Base-by-base conservation (phyloP, 2,329 filamentous ascomycete species). In the Cladophialophora psammophila region DNA sequence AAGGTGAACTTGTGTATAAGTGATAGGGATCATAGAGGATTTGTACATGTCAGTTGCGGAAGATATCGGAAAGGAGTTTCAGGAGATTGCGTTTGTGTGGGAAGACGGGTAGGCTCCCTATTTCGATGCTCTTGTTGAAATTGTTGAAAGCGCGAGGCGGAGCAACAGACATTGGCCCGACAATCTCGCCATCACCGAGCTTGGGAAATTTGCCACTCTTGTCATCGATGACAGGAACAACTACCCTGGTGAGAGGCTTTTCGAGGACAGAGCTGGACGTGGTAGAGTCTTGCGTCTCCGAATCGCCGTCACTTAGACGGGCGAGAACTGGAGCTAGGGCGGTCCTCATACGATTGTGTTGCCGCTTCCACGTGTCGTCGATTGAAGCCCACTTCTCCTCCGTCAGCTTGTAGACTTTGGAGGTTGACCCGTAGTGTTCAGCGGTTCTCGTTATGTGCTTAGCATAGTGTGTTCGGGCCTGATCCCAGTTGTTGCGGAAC, bases 361-460 rank as follows among this genome's bases (percentile, higher is more conserved):
- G 86, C 40, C 79, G 78, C 76, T 89, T 88, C 94, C 94, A 97
- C 64, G 84, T 81, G 1, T 83, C 83, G 76, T 97, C 92, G 52
- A 91, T 91, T 72, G 90, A 87, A 32, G 89, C 86, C 94, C 94
- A 97, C 78, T 98, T 98, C 68, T 91, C 87, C 78, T 95, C 90
- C 0, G 94, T 97, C 64, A 95, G 84, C 60, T 85, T 87, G 80
- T 94, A 97, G 64, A 92, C 95, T 77, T 93, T 95, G 62, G 93
- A 97, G 0, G 93, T 97, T 38, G 90, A 85, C 15, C 94, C 93
- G 73, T 96, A 96, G 79, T 97, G 93, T 78, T 97, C 94, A 64
- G 91, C 91, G 0, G 92, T 95, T 65, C 93, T 91, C 10, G 92
- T 91, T 20, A 96, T 87, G 75, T 97, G 94, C 78, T 94, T 94